Base-by-base conservation (phyloP, 1,284 basidiomycete species). In the Stereum hirsutum region DNA sequence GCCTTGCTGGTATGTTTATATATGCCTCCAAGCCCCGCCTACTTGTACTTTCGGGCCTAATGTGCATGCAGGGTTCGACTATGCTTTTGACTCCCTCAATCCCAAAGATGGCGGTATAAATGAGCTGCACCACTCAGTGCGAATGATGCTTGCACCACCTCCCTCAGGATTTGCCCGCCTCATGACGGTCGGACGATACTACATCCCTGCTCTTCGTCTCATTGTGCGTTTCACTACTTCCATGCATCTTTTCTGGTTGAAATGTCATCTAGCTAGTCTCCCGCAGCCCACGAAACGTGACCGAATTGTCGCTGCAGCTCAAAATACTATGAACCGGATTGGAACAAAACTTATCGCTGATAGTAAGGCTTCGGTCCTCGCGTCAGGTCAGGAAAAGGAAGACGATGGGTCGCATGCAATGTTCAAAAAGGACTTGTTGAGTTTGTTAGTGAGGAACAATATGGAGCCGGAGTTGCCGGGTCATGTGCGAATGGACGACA, bases 401-500 rank as follows among this genome's bases (percentile, higher is more conserved):
- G 33, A 6, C 5, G 33, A 20, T 35, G 4, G 33, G 5, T 11
- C 10, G 15, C 15, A 35, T 17, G 33, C n/a, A 35, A 20, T 17
- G 33, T 35, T 11, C 33, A 35, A 19, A 8, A 59, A 67, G 4
- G 77, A 81, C 56, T 52, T 81, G 3, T 57, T 81, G 4, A 73
- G 70, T 6, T 55, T 80, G 6, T 57, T 82, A 17, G 69, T 87
- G 35, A 66, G 68, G 35, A 75, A 82, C 6, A 88, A 88, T 52
- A 73, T 81, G 64, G 70, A 72, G 2, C 62, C 66, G 0, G 75
- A 81, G 40, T 55, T 79, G 10, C 68, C 74, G 0, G 70, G 74
- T 19, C 67, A 59, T 19, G 80, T 86, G 52, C 66, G 70, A 30
- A 62, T 92, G 65, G 69, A 69, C 21, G 86, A 91, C 50, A 71